phyloP scores from a whole-genome alignment of 1,284 basidiomycete genomes.

The Kwoniella shivajii region DNA sequence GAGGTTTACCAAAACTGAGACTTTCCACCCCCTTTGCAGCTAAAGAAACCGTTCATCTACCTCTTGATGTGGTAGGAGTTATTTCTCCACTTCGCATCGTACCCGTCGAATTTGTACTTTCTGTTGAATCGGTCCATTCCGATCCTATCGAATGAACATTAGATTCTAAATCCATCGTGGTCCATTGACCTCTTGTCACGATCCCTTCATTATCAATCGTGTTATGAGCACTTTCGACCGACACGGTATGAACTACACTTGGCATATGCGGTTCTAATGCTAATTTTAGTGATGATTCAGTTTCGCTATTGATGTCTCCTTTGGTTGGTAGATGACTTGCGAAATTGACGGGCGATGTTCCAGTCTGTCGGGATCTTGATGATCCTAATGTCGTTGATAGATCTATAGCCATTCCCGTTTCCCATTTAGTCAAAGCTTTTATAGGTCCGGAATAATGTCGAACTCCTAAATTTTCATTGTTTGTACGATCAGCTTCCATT shows the following conservation, averaged over 20 bases:
- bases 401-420: conserved; percentile 53
- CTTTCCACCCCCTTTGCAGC: no score
- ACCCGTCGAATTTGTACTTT: not conserved
- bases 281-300: conserved; percentile 12
- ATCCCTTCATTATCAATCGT: not conserved
- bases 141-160: not conserved
- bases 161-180: not conserved
- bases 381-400: conserved; percentile 32
- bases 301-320: not conserved
- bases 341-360: not conserved
- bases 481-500: not conserved
- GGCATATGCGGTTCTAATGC: conserved; percentile 4
- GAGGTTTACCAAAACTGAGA: no score
- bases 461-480: conserved; percentile 15
- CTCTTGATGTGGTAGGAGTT: conserved; percentile 3
- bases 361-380: conserved; percentile 16
- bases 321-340: not conserved
- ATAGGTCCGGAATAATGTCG: conserved; percentile 53
- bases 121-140: not conserved
- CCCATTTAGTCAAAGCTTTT: conserved; percentile 52
- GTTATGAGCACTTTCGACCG: conserved; percentile 2
- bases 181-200: not conserved
- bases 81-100: conserved; percentile 4
- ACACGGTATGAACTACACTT: conserved; percentile 8
- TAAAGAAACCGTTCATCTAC: no score